Evolutionary conservation across 2,329 filamentous ascomycete genomes (phyloP), one percentile per base, ranked within the genome.

Genomic region (Karstenula rhodostoma): DNA sequence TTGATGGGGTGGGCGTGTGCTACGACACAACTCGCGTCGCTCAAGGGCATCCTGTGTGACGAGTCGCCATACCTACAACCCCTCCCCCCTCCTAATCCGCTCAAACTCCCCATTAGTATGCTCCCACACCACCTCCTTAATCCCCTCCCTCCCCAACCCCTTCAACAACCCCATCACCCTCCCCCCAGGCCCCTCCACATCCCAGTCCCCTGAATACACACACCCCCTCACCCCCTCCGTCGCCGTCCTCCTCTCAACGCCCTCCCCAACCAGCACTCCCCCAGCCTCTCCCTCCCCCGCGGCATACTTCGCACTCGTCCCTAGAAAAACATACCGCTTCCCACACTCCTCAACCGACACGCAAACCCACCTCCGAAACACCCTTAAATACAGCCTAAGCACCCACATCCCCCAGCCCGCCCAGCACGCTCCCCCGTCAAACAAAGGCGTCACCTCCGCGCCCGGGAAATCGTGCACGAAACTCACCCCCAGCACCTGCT

Each of bases 171-270:
- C 12, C 12, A 44, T 37, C 17, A 56, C 51, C 12, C 15, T 22
- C 12, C 19, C 17, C 8, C 23, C 27, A 50, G 50, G 51, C 6
- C 51, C 44, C 17, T 59, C 50, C 10, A 42, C 47, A 35, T 68
- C 59, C 49, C 60, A 56, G 48, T 69, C 63, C 23, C 73, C 60
- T 7, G 69, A 70, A 60, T 77, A 77, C 15, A 77, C 66, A 6
- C 74, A 74, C 17, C 47, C 4, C 32, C 25, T 10, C 35, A 42
- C 15, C 4, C 13, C 7, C 9, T 43, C 35, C 5, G 50, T 53
- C 17, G 50, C 7, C 15, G 19, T 0, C 1, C 37, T 32, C 10
- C 5, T 5, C 25, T 32, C 50, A 13, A 53, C 17, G 5, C 50
- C 50, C 12, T 43, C 35, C n/a, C n/a, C 15, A 15, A 53, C 7